These are phyloP conservation scores for Oxyria digyna DNA, from an alignment of 148 eudicot species.

Conservation along the genomic window DNA sequence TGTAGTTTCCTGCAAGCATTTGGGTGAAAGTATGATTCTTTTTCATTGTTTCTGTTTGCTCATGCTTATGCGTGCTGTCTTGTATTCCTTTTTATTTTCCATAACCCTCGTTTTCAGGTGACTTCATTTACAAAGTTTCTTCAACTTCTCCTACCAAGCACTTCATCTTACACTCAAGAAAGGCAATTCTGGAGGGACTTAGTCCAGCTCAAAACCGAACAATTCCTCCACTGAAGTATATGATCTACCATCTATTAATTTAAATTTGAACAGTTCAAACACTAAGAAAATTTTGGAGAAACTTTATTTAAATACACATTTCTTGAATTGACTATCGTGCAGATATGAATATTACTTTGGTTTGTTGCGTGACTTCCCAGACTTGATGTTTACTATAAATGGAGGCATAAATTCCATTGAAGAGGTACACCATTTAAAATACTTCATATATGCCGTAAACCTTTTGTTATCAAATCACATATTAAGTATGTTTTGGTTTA, in stretches of 20 bases:
- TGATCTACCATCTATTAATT: conserved; percentile 13
- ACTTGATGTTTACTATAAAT: conserved; percentile 73
- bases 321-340: conserved; percentile 13
- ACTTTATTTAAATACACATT: background rate
- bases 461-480: background rate
- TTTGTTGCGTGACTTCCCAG: conserved; percentile 91
- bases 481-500: background rate
- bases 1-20: background rate
- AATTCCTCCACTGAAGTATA: conserved; percentile 94
- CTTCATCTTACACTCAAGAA: conserved; percentile 87
- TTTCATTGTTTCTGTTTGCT: background rate
- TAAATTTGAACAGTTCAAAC: background rate
- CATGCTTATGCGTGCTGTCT: background rate
- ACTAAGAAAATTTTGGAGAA: background rate
- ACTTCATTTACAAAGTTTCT: conserved; percentile 84
- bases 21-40: background rate
- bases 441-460: conserved; percentile 9
- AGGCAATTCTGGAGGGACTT: conserved; percentile 90
- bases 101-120: conserved; percentile 38
- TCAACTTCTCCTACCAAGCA: conserved; percentile 90
- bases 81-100: background rate
- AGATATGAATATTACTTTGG: conserved; percentile 87
- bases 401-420: conserved; percentile 82
- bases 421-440: conserved; percentile 39
- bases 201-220: conserved; percentile 87